A percentile compares a stretch with the other conserved stretches of the same genome.
Evolutionary conservation across 345 rosid genomes (phyloP).

Genomic region (Gossypium anomalum): DNA sequence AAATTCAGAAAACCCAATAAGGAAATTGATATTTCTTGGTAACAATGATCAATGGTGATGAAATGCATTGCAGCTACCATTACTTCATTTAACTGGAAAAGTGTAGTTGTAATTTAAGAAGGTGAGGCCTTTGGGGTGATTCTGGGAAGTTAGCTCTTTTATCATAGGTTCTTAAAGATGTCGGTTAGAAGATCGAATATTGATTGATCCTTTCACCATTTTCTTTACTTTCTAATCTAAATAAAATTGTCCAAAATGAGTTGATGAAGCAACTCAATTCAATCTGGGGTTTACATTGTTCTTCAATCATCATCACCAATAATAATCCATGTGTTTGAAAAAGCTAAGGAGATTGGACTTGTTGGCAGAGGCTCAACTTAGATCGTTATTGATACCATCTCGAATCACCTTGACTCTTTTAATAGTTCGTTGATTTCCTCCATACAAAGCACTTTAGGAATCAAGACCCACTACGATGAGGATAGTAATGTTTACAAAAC

Average conservation of each 20-base stretch:
- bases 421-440: constrained; percentile 33
- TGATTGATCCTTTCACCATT: constrained; percentile 33
- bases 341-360: constrained; percentile 35
- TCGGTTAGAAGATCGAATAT: constrained; percentile 34
- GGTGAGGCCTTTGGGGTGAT: constrained; percentile 30
- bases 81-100: constrained; percentile 32
- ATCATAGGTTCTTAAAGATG: constrained; percentile 26
- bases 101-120: constrained; percentile 35
- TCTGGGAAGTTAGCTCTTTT: constrained; percentile 27
- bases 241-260: constrained; percentile 22
- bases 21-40: constrained; percentile 16
- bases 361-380: constrained; percentile 38
- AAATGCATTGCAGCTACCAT: constrained; percentile 38
- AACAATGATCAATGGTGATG: constrained; percentile 29
- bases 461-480: constrained; percentile 28
- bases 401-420: constrained; percentile 31
- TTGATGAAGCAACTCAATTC: constrained; percentile 18
- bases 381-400: constrained; percentile 34
- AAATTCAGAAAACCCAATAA: no score
- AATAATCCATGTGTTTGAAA: constrained; percentile 32
- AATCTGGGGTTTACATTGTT: constrained; percentile 42
- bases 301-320: constrained; percentile 37
- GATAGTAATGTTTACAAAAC: constrained; percentile 8
- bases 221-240: constrained; percentile 24
- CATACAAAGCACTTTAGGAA: constrained; percentile 45